Evolutionary conservation across 352 stramenopile genomes (phyloP).

Genomic region (Globisporangium rhizosaccharum): DNA sequence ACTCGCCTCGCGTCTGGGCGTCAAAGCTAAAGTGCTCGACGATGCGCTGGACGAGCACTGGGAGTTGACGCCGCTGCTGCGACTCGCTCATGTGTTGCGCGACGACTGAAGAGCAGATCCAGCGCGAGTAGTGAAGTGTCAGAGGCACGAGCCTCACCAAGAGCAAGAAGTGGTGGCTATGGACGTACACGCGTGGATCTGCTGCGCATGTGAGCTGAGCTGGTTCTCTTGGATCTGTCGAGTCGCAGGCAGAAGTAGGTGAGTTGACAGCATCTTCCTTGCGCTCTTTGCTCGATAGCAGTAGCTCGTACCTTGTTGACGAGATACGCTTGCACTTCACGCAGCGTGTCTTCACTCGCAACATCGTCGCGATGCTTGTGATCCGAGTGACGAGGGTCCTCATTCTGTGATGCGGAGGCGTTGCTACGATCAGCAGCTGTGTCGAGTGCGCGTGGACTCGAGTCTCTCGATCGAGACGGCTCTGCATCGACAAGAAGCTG

Average conservation of each 20-base stretch:
- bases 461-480: neutral
- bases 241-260: neutral
- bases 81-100: constrained; percentile 28
- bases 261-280: neutral
- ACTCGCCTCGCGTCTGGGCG: constrained; percentile 16
- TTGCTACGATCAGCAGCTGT: neutral
- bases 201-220: constrained; percentile 38
- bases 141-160: neutral
- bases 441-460: neutral
- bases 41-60: constrained; percentile 34
- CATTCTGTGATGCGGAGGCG: too few relatives aligned
- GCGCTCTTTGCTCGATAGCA: neutral
- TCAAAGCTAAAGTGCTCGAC: constrained; percentile 28
- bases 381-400: neutral
- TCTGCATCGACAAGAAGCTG: neutral
- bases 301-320: constrained; percentile 21
- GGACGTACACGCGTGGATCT: constrained; percentile 52
- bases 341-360: constrained; percentile 17
- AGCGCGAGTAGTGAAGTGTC: neutral
- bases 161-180: too few relatives aligned
- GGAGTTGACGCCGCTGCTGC: constrained; percentile 31
- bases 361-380: neutral
- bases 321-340: constrained; percentile 28
- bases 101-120: constrained; percentile 19
- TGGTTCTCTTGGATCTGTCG: constrained; percentile 45